A percentile compares a stretch with the other conserved stretches of the same genome.
phyloP scores from a whole-genome alignment of 2,329 filamentous ascomycete species.

The Alternaria panax region DNA sequence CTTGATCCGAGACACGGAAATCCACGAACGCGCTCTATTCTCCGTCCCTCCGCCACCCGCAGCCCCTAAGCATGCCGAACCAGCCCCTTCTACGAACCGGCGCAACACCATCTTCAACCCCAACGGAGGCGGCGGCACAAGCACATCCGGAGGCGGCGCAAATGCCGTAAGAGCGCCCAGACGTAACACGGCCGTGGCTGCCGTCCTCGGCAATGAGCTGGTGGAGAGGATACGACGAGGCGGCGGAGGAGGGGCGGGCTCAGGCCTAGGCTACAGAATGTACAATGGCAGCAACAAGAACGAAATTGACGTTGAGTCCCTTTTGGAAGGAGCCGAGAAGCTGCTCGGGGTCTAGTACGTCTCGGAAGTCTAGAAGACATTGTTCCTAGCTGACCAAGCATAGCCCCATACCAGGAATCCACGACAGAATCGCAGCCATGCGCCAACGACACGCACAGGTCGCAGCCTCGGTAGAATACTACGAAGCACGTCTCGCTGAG shows the following conservation, averaged over 20 bases:
- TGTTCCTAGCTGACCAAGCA: conserved; percentile 12
- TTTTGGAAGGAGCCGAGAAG: conserved; percentile 88
- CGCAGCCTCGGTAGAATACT: conserved; percentile 75
- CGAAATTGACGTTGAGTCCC: conserved; percentile 84
- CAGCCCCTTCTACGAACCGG: conserved; percentile 52
- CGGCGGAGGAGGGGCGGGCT: conserved; percentile 62
- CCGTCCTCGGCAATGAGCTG: conserved; percentile 85
- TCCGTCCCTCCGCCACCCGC: conserved; percentile 77
- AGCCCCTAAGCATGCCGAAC: conserved; percentile 55
- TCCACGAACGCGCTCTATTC: conserved; percentile 93
- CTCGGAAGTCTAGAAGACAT: neutral
- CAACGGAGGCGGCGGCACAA: conserved; percentile 38
- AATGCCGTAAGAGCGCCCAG: conserved; percentile 63
- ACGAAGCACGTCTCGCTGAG: conserved; percentile 79
- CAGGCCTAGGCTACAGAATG: conserved; percentile 53
- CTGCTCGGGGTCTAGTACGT: conserved; percentile 82
- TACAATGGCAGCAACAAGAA: conserved; percentile 61
- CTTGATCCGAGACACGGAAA: conserved; percentile 92
- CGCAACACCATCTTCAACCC: conserved; percentile 59
- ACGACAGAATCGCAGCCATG: conserved; percentile 76
- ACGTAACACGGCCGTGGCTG: conserved; percentile 84
- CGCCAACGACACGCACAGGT: conserved; percentile 75
- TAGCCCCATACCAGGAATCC: conserved; percentile 76
- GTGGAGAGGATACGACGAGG: conserved; percentile 77
- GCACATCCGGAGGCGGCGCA: conserved; percentile 48